phyloP scores from a whole-genome alignment of 305 asterid species.

The Fraxinus greggii region DNA sequence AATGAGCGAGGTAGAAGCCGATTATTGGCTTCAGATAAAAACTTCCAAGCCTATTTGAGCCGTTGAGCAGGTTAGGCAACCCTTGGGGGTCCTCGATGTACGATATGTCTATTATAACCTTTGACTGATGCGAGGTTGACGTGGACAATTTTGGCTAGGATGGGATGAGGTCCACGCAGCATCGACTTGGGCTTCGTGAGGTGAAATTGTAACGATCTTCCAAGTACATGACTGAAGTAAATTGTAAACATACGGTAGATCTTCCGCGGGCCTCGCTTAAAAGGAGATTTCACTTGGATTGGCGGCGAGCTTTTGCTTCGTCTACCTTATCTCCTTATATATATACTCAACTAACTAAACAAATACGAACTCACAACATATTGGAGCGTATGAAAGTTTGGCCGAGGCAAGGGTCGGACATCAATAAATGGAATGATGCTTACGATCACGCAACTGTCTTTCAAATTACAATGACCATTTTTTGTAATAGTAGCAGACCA shows the following conservation, averaged over 20 bases:
- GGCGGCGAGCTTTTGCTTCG: neutral
- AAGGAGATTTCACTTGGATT: neutral
- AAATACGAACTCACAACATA: neutral
- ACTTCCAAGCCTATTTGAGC: neutral
- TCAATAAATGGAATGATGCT: neutral
- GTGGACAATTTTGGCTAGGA: neutral
- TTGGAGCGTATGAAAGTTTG: neutral
- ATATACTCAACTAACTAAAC: neutral
- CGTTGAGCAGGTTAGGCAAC: neutral
- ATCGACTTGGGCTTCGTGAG: neutral
- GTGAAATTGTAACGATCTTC: neutral
- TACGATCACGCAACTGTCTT: too few relatives aligned
- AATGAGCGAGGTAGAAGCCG: neutral
- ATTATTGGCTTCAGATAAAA: neutral
- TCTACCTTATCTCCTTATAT: too few relatives aligned
- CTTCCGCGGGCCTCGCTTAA: neutral
- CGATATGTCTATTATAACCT: neutral
- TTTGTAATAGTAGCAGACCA: too few relatives aligned
- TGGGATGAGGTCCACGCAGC: neutral
- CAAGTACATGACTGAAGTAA: neutral
- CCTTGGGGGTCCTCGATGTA: neutral
- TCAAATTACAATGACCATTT: too few relatives aligned
- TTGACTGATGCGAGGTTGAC: neutral
- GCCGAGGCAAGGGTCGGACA: neutral
- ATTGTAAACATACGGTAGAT: neutral